These are phyloP conservation scores for Phialophora macrospora DNA, from an alignment of 2,329 filamentous ascomycete species.

Conservation along the genomic window DNA sequence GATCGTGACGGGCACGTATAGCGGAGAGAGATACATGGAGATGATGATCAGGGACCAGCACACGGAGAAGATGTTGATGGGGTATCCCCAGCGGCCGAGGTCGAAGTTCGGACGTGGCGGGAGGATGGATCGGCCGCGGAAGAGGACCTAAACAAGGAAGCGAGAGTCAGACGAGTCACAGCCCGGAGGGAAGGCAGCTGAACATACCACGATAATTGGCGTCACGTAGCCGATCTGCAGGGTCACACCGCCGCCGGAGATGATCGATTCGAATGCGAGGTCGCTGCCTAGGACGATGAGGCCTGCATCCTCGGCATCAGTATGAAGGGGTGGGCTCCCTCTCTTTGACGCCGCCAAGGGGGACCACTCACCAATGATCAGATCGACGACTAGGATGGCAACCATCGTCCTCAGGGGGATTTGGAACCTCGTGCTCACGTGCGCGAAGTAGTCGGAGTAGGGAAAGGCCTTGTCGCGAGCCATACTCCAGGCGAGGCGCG, in stretches of 20 bases:
- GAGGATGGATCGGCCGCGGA: conserved; percentile 34
- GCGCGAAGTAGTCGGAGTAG: conserved; percentile 58
- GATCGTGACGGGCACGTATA: conserved; percentile 35
- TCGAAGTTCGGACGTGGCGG: conserved; percentile 31
- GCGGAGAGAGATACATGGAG: conserved; percentile 31
- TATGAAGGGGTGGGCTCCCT: not conserved
- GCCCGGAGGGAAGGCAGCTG: not conserved
- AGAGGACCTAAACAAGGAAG: conserved; percentile 18
- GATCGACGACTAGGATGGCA: conserved; percentile 32
- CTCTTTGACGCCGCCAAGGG: not conserved
- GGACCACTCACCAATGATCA: conserved; percentile 30
- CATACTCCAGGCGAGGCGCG: conserved; percentile 34
- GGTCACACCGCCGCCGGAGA: conserved; percentile 33
- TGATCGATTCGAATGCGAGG: conserved; percentile 34
- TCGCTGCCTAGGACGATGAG: conserved; percentile 33
- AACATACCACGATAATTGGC: conserved; percentile 31
- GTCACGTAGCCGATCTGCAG: conserved; percentile 32
- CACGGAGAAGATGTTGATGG: conserved; percentile 33
- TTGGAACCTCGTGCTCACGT: conserved; percentile 59
- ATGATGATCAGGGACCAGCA: conserved; percentile 34
- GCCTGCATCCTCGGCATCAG: conserved; percentile 12
- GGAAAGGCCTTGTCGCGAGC: conserved; percentile 67
- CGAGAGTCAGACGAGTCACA: not conserved
- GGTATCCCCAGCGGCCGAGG: conserved; percentile 32
- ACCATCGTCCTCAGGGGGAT: conserved; percentile 56